phyloP scores from a whole-genome alignment of 2,329 filamentous ascomycete genomes.

The Botrytis porri region DNA sequence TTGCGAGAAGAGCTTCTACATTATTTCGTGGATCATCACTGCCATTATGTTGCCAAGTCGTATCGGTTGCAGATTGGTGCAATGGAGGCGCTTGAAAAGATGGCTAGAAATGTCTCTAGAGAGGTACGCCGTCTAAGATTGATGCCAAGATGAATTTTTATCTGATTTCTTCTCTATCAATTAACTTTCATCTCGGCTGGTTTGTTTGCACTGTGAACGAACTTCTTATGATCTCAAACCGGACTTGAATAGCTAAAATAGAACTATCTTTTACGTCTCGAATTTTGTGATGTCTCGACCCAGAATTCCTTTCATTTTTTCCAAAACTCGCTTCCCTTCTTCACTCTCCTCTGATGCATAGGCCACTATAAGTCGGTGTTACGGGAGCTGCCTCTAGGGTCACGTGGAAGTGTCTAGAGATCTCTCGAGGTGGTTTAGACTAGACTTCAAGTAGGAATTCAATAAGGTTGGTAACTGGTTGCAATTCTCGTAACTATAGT shows the following conservation, averaged over 20 bases:
- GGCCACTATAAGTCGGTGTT: no score
- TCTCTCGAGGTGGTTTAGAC: no score
- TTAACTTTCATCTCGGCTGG: not conserved
- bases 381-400: no score
- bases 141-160: not conserved
- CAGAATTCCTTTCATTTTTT: not conserved
- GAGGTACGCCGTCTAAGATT: not conserved
- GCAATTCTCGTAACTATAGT: no score
- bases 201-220: not conserved
- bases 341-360: not conserved
- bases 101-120: no score
- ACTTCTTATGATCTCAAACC: not conserved
- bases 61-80: accelerated
- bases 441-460: no score
- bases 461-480: no score
- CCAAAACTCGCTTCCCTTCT: not conserved
- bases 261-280: not conserved
- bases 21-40: not conserved
- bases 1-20: not conserved
- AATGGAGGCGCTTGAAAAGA: no score
- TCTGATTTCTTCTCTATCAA: not conserved
- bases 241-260: not conserved
- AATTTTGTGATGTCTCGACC: not conserved
- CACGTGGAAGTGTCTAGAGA: no score
- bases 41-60: not conserved